Conservation (phyloP, 257 asterid species). For the Fraxinus quadrangulata region DNA sequence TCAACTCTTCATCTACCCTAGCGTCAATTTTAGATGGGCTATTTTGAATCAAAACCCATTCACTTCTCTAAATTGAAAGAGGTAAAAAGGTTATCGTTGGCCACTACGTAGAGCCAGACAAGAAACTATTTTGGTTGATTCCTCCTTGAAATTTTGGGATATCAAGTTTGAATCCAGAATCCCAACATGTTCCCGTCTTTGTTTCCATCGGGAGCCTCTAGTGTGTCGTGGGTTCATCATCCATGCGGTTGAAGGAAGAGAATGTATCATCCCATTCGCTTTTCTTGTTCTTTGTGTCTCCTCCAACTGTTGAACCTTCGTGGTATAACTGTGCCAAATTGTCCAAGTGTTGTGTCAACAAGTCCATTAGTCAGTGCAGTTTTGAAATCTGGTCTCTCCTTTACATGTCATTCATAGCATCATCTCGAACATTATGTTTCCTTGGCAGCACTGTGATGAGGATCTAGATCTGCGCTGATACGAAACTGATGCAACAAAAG, state of each 20-base stretch:
- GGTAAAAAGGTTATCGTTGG: background rate
- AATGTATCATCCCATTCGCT: background rate
- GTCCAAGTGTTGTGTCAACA: background rate
- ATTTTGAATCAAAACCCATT: background rate
- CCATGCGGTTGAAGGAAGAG: background rate
- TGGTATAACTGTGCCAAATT: background rate
- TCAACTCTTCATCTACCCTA: background rate
- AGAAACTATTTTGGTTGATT: background rate
- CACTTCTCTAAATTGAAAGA: background rate
- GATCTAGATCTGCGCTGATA: background rate
- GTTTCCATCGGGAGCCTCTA: background rate
- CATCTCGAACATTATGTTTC: background rate
- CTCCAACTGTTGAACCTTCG: background rate
- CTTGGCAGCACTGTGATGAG: background rate
- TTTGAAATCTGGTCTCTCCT: background rate
- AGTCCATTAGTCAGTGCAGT: background rate
- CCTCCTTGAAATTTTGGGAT: background rate
- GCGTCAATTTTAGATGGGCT: background rate
- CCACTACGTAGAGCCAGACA: background rate
- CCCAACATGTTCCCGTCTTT: background rate
- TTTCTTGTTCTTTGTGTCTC: background rate
- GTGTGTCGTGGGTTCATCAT: background rate
- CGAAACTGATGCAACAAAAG: background rate
- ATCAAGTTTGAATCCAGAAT: background rate
- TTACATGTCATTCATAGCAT: background rate